These are phyloP conservation scores for Gracilariopsis chorda DNA, from an alignment of 23 red algal genomes.

Conservation along the genomic window DNA sequence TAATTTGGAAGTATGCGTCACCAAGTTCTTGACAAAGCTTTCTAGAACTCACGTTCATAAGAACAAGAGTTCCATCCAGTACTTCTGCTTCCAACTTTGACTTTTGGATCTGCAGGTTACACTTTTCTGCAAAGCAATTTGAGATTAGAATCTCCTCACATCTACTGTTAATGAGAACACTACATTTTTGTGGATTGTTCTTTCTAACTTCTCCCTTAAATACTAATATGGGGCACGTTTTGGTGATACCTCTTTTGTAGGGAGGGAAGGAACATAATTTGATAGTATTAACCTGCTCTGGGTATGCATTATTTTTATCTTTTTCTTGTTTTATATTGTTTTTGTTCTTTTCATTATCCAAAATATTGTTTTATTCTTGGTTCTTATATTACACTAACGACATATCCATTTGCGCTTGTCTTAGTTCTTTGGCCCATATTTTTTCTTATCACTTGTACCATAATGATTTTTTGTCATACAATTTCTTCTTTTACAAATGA, in stretches of 20 bases:
- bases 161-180: conserved; percentile 2
- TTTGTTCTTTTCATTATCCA: neutral
- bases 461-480: neutral
- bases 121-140: neutral
- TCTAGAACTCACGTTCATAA: neutral
- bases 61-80: conserved; percentile 25
- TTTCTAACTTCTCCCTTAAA: neutral
- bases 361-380: no score
- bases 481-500: neutral
- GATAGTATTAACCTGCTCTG: neutral
- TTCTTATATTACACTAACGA: no score
- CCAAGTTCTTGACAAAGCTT: neutral
- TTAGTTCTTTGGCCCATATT: no score
- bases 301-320: neutral
- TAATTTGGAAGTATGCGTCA: neutral
- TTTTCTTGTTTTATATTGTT: conserved; percentile 16
- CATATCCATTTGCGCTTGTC: no score
- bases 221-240: neutral
- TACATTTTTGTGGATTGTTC: neutral
- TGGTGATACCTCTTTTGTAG: neutral
- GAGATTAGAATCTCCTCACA: conserved; percentile 29
- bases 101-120: neutral
- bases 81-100: conserved; percentile 1
- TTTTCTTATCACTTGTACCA: no score
- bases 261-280: neutral